A percentile compares a stretch with the other conserved stretches of the same genome.
These are phyloP conservation scores for Ramaria rubella DNA, from an alignment of 768 basidiomycete species.

Conservation along the genomic window DNA sequence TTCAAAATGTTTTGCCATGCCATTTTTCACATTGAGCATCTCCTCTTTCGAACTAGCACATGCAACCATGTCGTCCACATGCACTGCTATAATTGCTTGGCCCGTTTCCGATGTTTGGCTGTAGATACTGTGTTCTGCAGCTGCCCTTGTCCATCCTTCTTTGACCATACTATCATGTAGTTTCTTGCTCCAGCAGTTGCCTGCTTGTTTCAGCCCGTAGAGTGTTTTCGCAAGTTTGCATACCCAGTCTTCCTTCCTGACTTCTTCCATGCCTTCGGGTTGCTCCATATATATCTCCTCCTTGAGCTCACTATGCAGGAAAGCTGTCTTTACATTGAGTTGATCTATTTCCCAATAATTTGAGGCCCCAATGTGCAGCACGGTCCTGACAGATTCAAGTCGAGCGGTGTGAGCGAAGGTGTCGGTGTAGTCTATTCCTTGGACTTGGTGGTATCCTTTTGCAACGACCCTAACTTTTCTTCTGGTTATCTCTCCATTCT, in stretches of 20 bases:
- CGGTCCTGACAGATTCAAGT: constrained; percentile 20
- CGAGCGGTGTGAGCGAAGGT: neutral
- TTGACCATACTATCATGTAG: constrained; percentile 22
- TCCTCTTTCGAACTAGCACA: constrained; percentile 7
- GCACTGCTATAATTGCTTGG: constrained; percentile 23
- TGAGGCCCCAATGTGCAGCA: constrained; percentile 29
- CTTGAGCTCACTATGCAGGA: constrained; percentile 26
- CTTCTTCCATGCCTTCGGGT: too few relatives aligned
- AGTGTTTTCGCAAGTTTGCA: constrained; percentile 21
- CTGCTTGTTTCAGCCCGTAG: constrained; percentile 33
- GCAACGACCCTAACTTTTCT: constrained; percentile 37
- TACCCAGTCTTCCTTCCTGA: too few relatives aligned
- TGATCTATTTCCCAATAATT: constrained; percentile 32
- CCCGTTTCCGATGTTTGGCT: constrained; percentile 5
- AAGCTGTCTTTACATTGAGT: constrained; percentile 36
- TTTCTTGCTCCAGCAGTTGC: constrained; percentile 29
- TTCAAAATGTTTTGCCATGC: constrained; percentile 19
- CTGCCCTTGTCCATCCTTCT: constrained; percentile 25
- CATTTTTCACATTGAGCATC: too few relatives aligned
- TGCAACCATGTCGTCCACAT: too few relatives aligned
- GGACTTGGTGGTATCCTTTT: constrained; percentile 35
- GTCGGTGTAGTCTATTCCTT: constrained; percentile 19
- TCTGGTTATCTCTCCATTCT: constrained; percentile 18
- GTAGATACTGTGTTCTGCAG: constrained; percentile 31
- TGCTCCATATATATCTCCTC: too few relatives aligned